Evolutionary conservation across 2,329 filamentous ascomycete genomes (phyloP).

Genomic region (Gnomoniopsis smithogilvyi): DNA sequence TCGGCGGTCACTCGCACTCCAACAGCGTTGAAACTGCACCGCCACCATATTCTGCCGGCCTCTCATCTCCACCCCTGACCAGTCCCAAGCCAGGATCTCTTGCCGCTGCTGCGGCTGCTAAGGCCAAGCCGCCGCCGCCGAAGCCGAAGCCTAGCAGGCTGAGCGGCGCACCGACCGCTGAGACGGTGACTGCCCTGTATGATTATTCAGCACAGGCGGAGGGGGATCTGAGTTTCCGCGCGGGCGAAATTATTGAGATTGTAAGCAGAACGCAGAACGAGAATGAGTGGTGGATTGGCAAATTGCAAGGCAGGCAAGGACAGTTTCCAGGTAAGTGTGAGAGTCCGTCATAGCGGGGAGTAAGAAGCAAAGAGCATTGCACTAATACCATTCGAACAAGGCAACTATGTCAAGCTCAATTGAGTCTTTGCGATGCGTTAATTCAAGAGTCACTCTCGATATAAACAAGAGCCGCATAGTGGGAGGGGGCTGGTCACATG

Average conservation of each 20-base stretch:
- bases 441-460: neutral
- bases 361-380: neutral
- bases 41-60: slow-evolving; percentile 64
- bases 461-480: neutral
- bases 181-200: slow-evolving; percentile 87
- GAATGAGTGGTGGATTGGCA: slow-evolving; percentile 97
- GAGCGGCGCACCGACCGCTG: slow-evolving; percentile 60
- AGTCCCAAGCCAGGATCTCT: slow-evolving; percentile 30
- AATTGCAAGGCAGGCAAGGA: slow-evolving; percentile 73
- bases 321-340: slow-evolving; percentile 85
- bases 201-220: slow-evolving; percentile 96
- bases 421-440: neutral
- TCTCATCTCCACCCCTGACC: slow-evolving; percentile 26
- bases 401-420: slow-evolving; percentile 45
- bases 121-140: slow-evolving; percentile 68
- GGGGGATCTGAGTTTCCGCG: slow-evolving; percentile 85
- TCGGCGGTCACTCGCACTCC: slow-evolving; percentile 28
- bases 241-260: slow-evolving; percentile 90
- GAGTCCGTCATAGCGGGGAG: neutral
- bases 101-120: slow-evolving; percentile 48
- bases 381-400: slow-evolving; percentile 21
- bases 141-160: slow-evolving; percentile 78
- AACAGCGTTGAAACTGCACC: slow-evolving; percentile 57
- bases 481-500: neutral
- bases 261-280: slow-evolving; percentile 77